Base-by-base conservation (phyloP, 78 protist genomes). In the Dictyostelium intermedium region DNA sequence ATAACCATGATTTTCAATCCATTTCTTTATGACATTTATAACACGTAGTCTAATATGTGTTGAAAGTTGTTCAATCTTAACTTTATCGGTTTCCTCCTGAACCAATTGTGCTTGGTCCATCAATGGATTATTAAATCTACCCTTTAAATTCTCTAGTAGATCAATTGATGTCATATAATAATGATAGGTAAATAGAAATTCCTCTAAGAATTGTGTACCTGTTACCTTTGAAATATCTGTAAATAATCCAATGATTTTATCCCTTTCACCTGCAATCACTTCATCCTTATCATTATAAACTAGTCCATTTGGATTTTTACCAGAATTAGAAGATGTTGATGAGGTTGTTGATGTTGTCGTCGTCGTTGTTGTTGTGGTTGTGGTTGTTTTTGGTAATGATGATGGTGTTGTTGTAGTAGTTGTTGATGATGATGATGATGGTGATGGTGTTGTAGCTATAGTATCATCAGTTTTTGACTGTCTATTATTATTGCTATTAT, bases 1-100 rank as follows among this genome's bases (percentile, higher is more conserved):
- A 73, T 92, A 78, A 2, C 66, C 35, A 60, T 92, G 96, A 16
- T 66, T 56, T 27, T 92, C 96, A 30, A 92, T 69, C 96, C 96
- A 92, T 63, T 85, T 92, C 92, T 92, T 92, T 73, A 92, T 30
- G 0, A 92, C 86, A 72, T 86, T 86, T 1, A 92, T 78, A 20
- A 92, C 87, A 34, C 96, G 79, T 2, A 70, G 25, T 4, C 69
- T 32, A 16, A 79, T 10, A 63, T 87, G 80, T 18, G 80, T 34
- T 34, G 47, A 43, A 8, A 50, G 35, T 23, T 74, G 83, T 10
- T 74, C 66, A 27, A 23, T 2, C 34, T 50, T 25, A 5, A 56
- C 30, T 23, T 82, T n/a, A 18, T 60, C 76, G 1, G 4, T 11
- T 20, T 27, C 56, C 50, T 9, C 20, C 16, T 45, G 14, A 47